phyloP scores from a whole-genome alignment of 2,329 filamentous ascomycete genomes.

The Trichoderma koningii region DNA sequence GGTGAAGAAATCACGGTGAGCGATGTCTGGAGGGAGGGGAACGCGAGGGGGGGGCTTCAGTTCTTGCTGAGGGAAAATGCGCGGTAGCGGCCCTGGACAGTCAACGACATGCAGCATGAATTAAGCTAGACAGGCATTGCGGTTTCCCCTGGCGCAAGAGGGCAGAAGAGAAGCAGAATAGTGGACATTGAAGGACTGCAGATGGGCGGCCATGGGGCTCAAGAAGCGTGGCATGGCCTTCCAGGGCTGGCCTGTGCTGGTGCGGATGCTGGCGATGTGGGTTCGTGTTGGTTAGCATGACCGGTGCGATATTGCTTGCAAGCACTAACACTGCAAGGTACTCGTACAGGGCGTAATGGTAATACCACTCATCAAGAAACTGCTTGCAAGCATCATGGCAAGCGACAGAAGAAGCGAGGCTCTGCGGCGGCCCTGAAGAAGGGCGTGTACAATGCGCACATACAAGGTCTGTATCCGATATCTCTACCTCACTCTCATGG shows the following conservation, averaged over 20 bases:
- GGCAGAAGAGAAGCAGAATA: slow-evolving; percentile 4
- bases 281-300: not conserved
- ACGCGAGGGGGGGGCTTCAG: slow-evolving; percentile 19
- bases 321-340: not conserved
- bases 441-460: not conserved
- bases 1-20: slow-evolving; percentile 25
- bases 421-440: not conserved
- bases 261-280: slow-evolving; percentile 1
- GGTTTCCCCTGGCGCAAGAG: slow-evolving; percentile 12
- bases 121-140: slow-evolving; percentile 24
- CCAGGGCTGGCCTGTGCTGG: not conserved
- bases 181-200: slow-evolving; percentile 25
- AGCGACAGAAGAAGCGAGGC: not conserved
- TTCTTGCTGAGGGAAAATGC: not conserved
- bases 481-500: no score
- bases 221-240: slow-evolving; percentile 15
- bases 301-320: slow-evolving; percentile 2
- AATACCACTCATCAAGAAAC: not conserved
- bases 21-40: slow-evolving; percentile 19
- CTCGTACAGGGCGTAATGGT: no score
- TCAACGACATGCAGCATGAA: slow-evolving; percentile 23
- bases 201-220: slow-evolving; percentile 14
- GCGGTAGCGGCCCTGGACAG: slow-evolving; percentile 11
- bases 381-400: not conserved
- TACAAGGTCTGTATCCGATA: not conserved